Conservation (phyloP, 2,329 filamentous ascomycete genomes). For the Cladobotryum protrusum region DNA sequence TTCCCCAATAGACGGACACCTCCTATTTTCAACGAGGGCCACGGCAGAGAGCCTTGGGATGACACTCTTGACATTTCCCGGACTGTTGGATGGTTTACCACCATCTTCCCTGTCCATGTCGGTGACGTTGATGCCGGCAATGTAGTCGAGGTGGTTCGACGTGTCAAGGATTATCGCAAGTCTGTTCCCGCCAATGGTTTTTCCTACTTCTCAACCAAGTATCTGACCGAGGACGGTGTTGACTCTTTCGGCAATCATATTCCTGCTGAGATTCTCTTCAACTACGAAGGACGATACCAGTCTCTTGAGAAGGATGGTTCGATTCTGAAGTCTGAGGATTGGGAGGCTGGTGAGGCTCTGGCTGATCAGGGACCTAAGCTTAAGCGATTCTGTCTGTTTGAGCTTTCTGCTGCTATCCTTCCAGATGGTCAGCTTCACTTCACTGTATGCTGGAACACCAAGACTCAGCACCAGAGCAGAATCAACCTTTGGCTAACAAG, state of each 20-base stretch:
- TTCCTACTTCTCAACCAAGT: too few relatives aligned
- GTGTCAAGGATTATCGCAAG: constrained; percentile 13
- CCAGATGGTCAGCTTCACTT: neutral
- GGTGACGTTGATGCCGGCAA: neutral
- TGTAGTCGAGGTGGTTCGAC: neutral
- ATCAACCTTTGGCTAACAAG: too few relatives aligned
- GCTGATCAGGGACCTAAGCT: neutral
- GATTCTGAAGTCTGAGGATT: neutral
- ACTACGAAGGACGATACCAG: constrained; percentile 25
- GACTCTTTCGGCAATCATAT: neutral
- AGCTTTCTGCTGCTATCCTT: neutral
- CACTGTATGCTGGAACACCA: too few relatives aligned
- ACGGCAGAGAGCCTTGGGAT: too few relatives aligned
- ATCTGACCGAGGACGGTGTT: too few relatives aligned
- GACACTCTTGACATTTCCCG: neutral
- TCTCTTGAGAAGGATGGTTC: neutral
- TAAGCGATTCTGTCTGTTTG: neutral
- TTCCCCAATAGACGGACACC: neutral
- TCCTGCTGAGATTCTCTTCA: constrained; percentile 25
- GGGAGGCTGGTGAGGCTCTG: neutral
- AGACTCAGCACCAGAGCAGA: too few relatives aligned
- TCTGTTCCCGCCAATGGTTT: neutral
- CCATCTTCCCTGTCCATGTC: neutral
- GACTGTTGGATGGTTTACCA: neutral
- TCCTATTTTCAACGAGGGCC: too few relatives aligned